A percentile compares a stretch with the other conserved stretches of the same genome.
Evolutionary conservation across 176 grass and related monocot species (phyloP).

Genomic region (Dendrocalamus sinicus): DNA sequence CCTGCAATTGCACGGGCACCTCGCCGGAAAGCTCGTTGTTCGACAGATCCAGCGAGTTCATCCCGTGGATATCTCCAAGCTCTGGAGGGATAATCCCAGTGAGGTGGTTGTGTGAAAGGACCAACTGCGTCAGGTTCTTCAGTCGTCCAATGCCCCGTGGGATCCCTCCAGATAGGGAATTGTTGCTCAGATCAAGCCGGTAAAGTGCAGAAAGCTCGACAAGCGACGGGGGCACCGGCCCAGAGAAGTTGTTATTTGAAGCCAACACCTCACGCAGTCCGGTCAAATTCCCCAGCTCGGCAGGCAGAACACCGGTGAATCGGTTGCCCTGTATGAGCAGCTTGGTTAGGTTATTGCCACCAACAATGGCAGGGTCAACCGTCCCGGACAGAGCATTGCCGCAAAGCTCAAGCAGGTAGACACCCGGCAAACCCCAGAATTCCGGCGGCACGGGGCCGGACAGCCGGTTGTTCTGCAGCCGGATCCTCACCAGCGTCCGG

Average conservation of each 20-base stretch:
- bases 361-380: conserved; percentile 59
- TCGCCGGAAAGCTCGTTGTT: conserved; percentile 66
- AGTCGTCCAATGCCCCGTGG: conserved; percentile 40
- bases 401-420: conserved; percentile 65
- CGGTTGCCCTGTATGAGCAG: conserved; percentile 65
- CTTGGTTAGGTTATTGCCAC: conserved; percentile 61
- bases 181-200: conserved; percentile 64
- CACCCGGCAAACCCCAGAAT: conserved; percentile 72
- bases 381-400: conserved; percentile 66
- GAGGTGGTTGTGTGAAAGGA: conserved; percentile 69
- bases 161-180: conserved; percentile 74
- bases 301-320: conserved; percentile 68
- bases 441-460: conserved; percentile 59
- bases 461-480: conserved; percentile 64
- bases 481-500: conserved; percentile 56
- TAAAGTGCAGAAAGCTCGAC: conserved; percentile 34
- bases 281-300: conserved; percentile 58
- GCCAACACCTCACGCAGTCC: conserved; percentile 54
- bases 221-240: conserved; percentile 53
- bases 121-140: conserved; percentile 49
- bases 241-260: conserved; percentile 61
- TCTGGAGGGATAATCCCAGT: conserved; percentile 65
- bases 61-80: conserved; percentile 47
- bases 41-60: conserved; percentile 75
- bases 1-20: conserved; percentile 57